Percentiles rank a stretch among this genome's conserved stretches.
phyloP scores from a whole-genome alignment of 257 asterid species.

The Solanum sitiens region DNA sequence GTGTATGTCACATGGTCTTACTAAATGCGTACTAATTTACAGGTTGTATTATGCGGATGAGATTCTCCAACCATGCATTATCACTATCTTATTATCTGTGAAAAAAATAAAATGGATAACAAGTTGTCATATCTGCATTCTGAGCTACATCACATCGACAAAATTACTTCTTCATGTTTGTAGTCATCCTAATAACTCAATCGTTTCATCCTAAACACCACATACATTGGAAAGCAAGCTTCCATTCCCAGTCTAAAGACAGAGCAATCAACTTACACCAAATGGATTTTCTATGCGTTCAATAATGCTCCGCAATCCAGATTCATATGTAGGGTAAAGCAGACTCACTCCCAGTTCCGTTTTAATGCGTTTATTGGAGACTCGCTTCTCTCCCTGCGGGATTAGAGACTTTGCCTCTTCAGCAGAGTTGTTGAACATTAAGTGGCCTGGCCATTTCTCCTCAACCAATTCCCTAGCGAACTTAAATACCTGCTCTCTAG shows the following conservation, averaged over 20 bases:
- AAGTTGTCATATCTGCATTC: not conserved
- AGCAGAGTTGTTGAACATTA: constrained; percentile 1
- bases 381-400: constrained; percentile 51
- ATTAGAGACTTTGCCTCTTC: constrained; percentile 16
- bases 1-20: not conserved
- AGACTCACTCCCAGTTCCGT: constrained; percentile 54
- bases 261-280: not conserved
- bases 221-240: not conserved
- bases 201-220: not conserved
- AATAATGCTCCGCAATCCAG: constrained; percentile 62
- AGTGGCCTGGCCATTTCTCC: constrained; percentile 34
- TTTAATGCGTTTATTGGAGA: constrained; percentile 71
- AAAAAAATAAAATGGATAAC: not conserved
- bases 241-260: not conserved
- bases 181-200: not conserved
- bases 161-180: not conserved
- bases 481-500: constrained; percentile 56
- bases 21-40: not conserved
- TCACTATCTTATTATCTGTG: not conserved
- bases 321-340: constrained; percentile 53
- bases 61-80: not conserved
- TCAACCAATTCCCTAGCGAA: constrained; percentile 59
- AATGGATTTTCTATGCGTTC: constrained; percentile 19
- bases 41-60: not conserved
- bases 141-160: not conserved